These are phyloP conservation scores for Argentina anserina DNA, from an alignment of 306 rosid species.

Conservation along the genomic window DNA sequence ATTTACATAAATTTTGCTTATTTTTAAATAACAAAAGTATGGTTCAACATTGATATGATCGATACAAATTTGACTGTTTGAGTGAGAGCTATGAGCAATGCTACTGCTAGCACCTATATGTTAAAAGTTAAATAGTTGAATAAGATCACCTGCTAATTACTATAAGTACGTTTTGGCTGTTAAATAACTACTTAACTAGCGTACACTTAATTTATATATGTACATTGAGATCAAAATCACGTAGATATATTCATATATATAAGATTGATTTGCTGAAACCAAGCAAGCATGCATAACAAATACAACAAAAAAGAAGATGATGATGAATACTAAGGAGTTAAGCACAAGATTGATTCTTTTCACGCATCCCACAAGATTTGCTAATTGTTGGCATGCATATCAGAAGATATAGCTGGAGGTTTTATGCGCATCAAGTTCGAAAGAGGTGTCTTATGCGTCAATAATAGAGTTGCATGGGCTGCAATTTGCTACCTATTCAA, in stretches of 20 bases:
- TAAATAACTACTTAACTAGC: no score
- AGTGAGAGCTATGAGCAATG: background rate
- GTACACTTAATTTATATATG: no score
- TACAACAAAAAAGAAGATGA: background rate
- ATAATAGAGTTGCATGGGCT: constrained; percentile 12
- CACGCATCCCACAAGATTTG: constrained; percentile 56
- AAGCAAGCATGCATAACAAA: background rate
- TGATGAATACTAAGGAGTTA: background rate
- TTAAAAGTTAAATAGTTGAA: no score
- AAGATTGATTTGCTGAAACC: background rate
- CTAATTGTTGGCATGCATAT: constrained; percentile 25
- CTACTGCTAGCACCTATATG: no score
- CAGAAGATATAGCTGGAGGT: constrained; percentile 30
- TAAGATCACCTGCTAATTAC: no score
- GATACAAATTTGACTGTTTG: no score
- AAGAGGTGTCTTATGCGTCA: background rate
- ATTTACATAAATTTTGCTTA: no score
- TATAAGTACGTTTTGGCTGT: no score
- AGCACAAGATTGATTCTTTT: constrained; percentile 40
- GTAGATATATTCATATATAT: no score
- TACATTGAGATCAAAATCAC: background rate
- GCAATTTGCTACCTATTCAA: background rate
- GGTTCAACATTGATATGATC: no score
- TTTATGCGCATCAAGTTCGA: constrained; percentile 30
- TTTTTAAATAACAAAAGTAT: no score